Conservation (phyloP, 2,329 filamentous ascomycete species). For the Cladosporium sp. region DNA sequence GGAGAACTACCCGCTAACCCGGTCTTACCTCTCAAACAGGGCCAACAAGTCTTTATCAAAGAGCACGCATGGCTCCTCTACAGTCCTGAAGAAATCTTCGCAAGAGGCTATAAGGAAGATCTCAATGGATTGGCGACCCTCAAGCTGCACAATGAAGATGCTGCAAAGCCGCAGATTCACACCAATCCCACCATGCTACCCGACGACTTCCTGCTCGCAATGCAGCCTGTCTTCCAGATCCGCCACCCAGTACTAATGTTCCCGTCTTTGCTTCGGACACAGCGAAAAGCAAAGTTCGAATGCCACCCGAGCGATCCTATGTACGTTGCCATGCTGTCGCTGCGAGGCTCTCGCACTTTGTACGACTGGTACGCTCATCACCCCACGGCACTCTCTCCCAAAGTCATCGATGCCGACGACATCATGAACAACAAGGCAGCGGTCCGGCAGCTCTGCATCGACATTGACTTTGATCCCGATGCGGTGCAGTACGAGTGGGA, state of each 20-base stretch:
- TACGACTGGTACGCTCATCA: conserved; percentile 14
- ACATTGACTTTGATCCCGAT: conserved; percentile 11
- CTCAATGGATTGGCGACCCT: neutral
- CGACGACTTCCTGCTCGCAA: conserved; percentile 15
- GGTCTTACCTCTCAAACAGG: neutral
- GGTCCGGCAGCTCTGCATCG: conserved; percentile 7
- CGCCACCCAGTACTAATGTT: conserved; percentile 20
- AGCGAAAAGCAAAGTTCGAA: neutral
- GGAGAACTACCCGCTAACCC: neutral
- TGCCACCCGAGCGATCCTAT: conserved; percentile 4
- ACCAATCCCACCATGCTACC: conserved; percentile 16
- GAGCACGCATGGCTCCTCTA: neutral
- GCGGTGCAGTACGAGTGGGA: conserved; percentile 16
- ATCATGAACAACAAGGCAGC: conserved; percentile 13
- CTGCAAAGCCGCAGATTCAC: neutral
- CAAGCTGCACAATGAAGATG: neutral
- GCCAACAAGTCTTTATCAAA: conserved; percentile 7
- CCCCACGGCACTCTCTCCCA: neutral
- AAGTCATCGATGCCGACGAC: conserved; percentile 21
- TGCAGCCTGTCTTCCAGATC: conserved; percentile 18
- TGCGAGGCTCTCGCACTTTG: conserved; percentile 5
- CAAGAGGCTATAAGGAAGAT: neutral
- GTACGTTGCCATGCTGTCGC: conserved; percentile 1
- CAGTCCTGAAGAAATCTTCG: neutral
- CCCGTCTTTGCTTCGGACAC: conserved; percentile 16